These are phyloP conservation scores for Cladophialophora yegresii DNA, from an alignment of 2,329 filamentous ascomycete genomes.

Conservation along the genomic window DNA sequence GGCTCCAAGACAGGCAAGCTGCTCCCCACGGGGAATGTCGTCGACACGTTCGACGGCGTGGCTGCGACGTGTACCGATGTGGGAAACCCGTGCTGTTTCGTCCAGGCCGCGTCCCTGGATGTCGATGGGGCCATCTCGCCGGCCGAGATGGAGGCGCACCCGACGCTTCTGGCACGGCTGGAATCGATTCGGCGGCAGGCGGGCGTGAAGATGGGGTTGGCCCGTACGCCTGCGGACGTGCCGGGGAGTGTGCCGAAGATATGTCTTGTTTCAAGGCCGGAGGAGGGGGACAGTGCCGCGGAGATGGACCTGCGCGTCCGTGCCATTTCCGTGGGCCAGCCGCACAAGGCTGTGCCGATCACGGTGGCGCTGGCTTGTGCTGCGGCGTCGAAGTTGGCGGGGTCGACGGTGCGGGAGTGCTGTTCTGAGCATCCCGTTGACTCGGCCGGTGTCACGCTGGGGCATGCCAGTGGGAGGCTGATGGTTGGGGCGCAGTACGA, in stretches of 20 bases:
- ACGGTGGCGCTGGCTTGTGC: slow-evolving; percentile 52
- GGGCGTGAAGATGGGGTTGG: slow-evolving; percentile 63
- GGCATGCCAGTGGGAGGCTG: slow-evolving; percentile 1
- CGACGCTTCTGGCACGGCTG: slow-evolving; percentile 50
- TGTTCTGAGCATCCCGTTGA: not conserved
- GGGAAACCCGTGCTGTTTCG: slow-evolving; percentile 65
- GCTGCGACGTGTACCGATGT: slow-evolving; percentile 63
- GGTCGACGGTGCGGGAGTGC: slow-evolving; percentile 1
- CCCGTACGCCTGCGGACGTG: slow-evolving; percentile 39
- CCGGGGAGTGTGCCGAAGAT: slow-evolving; percentile 52
- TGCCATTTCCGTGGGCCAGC: slow-evolving; percentile 59
- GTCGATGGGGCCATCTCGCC: slow-evolving; percentile 54
- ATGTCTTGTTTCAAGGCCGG: slow-evolving; percentile 65
- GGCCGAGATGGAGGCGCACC: slow-evolving; percentile 54
- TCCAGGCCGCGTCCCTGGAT: slow-evolving; percentile 57
- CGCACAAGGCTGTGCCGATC: slow-evolving; percentile 59
- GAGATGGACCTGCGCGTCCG: slow-evolving; percentile 47
- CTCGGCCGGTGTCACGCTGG: not conserved
- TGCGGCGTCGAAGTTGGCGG: slow-evolving; percentile 1
- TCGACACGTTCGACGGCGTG: slow-evolving; percentile 52
- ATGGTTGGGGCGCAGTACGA: slow-evolving; percentile 5
- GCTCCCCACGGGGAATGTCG: slow-evolving; percentile 60
- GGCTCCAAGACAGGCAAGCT: slow-evolving; percentile 65
- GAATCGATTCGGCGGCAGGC: slow-evolving; percentile 61
- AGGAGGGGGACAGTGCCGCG: slow-evolving; percentile 51